These are phyloP conservation scores for Mycothermus thermophilus DNA, from an alignment of 495 filamentous ascomycete species.

Conservation along the genomic window DNA sequence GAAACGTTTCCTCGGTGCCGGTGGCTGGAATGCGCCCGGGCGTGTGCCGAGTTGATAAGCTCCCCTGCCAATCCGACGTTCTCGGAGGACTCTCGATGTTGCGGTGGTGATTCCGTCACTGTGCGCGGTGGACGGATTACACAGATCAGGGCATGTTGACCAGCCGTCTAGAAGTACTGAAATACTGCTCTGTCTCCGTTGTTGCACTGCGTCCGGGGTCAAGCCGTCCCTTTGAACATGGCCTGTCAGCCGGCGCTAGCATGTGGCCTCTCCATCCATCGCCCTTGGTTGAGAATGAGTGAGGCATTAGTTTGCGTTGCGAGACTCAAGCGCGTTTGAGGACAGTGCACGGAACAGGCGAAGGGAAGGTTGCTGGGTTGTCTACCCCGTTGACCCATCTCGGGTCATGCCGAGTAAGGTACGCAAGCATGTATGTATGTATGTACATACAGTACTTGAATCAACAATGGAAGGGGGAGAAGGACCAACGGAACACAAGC, in stretches of 20 bases:
- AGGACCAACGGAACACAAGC: too few species aligned
- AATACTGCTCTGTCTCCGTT: neutral
- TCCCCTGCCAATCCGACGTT: neutral
- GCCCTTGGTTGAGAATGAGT: constrained; percentile 4
- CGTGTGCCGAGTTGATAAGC: constrained; percentile 1
- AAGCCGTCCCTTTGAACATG: neutral
- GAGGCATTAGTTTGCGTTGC: constrained; percentile 17
- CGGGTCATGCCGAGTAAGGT: too few species aligned
- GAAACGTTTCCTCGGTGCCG: constrained; percentile 1
- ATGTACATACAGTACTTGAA: too few species aligned
- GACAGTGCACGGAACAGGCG: neutral
- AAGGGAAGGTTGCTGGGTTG: too few species aligned
- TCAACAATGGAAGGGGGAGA: too few species aligned
- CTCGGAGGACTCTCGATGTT: neutral
- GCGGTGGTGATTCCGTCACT: too few species aligned
- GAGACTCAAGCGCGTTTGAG: neutral
- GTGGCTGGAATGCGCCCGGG: neutral
- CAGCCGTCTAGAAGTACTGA: neutral
- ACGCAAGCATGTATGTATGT: too few species aligned
- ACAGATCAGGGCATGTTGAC: too few species aligned
- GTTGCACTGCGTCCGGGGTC: constrained; percentile 1
- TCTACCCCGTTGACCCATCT: too few species aligned
- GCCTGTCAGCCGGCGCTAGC: constrained; percentile 12
- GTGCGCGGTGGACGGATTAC: too few species aligned
- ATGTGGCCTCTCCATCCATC: too few species aligned